These are phyloP conservation scores for Pseudogymnoascus sp. DNA, from an alignment of 2,329 filamentous ascomycete species.

Conservation along the genomic window DNA sequence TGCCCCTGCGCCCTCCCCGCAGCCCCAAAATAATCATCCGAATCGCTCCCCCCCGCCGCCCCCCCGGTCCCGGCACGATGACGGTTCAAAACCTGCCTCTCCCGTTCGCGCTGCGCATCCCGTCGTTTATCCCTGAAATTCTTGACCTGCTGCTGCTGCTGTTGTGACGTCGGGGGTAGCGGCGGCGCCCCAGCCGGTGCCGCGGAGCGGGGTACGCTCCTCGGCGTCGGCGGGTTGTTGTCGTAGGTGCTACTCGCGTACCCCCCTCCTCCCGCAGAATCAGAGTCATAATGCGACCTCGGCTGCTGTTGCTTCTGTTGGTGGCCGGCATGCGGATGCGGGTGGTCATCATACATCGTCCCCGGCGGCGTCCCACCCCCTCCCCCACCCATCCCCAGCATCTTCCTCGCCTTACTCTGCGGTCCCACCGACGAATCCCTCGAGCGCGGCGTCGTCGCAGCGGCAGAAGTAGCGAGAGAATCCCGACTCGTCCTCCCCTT, in stretches of 20 bases:
- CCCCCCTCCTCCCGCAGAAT: not conserved
- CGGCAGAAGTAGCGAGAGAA: conserved; percentile 53
- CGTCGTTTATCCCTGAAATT: conserved; percentile 25
- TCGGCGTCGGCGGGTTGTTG: conserved; percentile 11
- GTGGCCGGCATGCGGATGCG: not conserved
- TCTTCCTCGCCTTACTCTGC: conserved; percentile 50
- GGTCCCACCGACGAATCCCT: conserved; percentile 36
- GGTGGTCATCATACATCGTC: conserved; percentile 19
- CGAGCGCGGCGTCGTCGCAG: too few species aligned
- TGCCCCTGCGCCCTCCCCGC: not conserved
- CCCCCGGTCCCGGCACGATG: conserved; percentile 19
- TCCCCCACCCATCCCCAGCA: conserved; percentile 46
- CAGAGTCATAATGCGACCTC: not conserved
- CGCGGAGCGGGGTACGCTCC: too few species aligned
- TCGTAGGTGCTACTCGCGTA: conserved; percentile 23
- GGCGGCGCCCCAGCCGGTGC: too few species aligned
- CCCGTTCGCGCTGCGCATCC: conserved; percentile 25
- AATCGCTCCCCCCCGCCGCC: not conserved
- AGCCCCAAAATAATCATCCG: not conserved
- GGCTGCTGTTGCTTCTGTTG: not conserved
- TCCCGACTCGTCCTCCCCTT: conserved; percentile 59
- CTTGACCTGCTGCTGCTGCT: conserved; percentile 21
- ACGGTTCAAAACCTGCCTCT: conserved; percentile 21
- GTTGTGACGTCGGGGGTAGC: too few species aligned
- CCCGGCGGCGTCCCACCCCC: conserved; percentile 35